phyloP scores from a whole-genome alignment of 2,329 filamentous ascomycete species.

The Knufia fluminis region DNA sequence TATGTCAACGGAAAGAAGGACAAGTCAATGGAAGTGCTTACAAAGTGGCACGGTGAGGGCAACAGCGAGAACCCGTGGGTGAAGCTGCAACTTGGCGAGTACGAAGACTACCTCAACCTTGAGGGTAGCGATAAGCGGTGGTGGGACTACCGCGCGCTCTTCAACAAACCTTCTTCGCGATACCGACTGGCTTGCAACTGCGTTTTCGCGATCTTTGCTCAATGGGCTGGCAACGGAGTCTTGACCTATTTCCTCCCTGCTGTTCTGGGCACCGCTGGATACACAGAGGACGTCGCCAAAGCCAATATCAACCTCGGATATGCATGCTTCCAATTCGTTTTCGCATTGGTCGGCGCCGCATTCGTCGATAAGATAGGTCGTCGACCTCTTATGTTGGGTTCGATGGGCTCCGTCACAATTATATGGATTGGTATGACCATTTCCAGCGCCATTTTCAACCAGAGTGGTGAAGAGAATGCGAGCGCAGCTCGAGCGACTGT shows the following conservation, averaged over 20 bases:
- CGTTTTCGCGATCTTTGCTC: constrained; percentile 45
- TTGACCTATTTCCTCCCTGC: constrained; percentile 49
- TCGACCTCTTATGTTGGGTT: constrained; percentile 46
- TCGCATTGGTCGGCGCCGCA: constrained; percentile 46
- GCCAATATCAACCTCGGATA: constrained; percentile 49
- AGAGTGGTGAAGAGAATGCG: constrained; percentile 26
- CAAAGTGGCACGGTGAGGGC: constrained; percentile 50
- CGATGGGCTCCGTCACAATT: constrained; percentile 40
- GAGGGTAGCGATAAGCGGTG: constrained; percentile 29
- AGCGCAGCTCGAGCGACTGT: constrained; percentile 39
- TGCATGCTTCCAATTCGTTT: constrained; percentile 47
- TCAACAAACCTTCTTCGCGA: constrained; percentile 38
- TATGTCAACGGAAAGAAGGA: constrained; percentile 50
- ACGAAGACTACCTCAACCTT: constrained; percentile 27
- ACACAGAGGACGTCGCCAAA: constrained; percentile 39
- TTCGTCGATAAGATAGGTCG: constrained; percentile 51
- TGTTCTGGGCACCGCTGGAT: constrained; percentile 44
- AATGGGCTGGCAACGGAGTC: constrained; percentile 31
- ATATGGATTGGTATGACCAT: constrained; percentile 46
- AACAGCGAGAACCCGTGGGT: constrained; percentile 27
- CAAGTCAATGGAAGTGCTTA: constrained; percentile 48
- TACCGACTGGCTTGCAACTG: constrained; percentile 45
- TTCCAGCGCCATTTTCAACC: constrained; percentile 32
- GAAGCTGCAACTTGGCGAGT: constrained; percentile 27
- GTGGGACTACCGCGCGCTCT: constrained; percentile 47